Base-by-base conservation (phyloP, 257 asterid species). In the Primulina tabacum region DNA sequence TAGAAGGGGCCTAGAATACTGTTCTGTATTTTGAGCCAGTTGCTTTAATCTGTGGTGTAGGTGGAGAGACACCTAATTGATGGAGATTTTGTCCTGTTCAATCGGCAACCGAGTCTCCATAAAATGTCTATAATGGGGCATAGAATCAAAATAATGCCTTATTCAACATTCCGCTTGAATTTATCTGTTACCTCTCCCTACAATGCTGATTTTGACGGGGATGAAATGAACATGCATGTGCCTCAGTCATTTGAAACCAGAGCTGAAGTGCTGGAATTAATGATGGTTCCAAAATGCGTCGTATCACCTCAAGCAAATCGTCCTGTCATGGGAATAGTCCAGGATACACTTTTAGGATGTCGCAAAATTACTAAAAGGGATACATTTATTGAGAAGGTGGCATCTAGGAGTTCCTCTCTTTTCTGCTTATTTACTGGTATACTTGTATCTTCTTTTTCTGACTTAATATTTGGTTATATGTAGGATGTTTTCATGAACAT, bases 61-160 rank as follows among this genome's bases (percentile, higher is more conserved):
- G 99, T 94, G 82, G 99, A 94, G 88, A 86, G 99, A 32, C 99
- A 94, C 87, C 81, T 94, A 61, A 94, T 84, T 78, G 99, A 94
- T 82, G 99, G 99, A 68, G 99, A 94, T 77, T 94, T 91, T 61
- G 90, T 94, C 72, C 89, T 94, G 72, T 94, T 94, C 80, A 94
- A 94, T 81, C 75, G 99, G 82, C 99, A 94, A 74, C 99, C 99
- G 6, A 94, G 97, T 86, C 95, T 94, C 64, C 99, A 94, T 64
- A 94, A 94, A 78, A 94, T 94, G 99, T 94, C 99, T 65, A 94
- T 94, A 66, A 94, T 94, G 99, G 99, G 99, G 29, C 99, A 94
- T 63, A 86, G 90, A 78, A 94, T 94, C 73, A 94, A 94, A 84
- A 94, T 94, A 73, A 94, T 94, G 99, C 99, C 99, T 17, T 94